A percentile compares a stretch with the other conserved stretches of the same genome.
Evolutionary conservation across 106 monocot genomes (phyloP).

Genomic region (Ottelia alismoides): DNA sequence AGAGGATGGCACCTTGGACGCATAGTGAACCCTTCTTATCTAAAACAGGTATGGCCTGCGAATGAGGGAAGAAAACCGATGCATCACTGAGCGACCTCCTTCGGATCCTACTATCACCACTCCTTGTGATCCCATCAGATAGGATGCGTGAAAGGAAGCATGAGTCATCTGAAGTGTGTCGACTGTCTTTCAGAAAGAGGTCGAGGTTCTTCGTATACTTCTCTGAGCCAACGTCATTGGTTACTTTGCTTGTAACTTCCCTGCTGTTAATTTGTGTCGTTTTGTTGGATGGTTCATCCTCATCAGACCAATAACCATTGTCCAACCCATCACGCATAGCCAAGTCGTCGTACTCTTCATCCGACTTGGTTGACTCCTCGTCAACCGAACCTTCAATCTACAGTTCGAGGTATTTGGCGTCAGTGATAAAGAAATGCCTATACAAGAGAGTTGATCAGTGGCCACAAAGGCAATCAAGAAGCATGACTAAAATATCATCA

Average conservation of each 20-base stretch:
- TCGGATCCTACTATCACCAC: conserved; percentile 11
- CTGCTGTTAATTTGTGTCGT: not conserved
- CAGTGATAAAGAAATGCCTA: no score
- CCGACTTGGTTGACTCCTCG: conserved; percentile 79
- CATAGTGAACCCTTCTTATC: conserved; percentile 5
- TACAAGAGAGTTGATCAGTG: no score
- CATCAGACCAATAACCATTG: conserved; percentile 46
- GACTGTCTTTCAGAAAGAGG: conserved; percentile 20
- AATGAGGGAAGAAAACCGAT: conserved; percentile 11
- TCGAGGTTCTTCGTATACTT: conserved; percentile 31
- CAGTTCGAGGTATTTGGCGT: no score
- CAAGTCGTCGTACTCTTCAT: conserved; percentile 90
- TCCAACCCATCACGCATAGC: conserved; percentile 65
- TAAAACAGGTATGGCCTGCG: conserved; percentile 1
- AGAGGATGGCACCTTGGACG: not conserved
- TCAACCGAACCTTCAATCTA: conserved; percentile 91
- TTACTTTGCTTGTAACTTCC: conserved; percentile 6
- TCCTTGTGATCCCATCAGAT: not conserved
- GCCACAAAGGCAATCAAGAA: no score
- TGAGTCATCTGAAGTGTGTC: conserved; percentile 2
- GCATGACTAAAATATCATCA: no score
- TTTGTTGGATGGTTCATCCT: conserved; percentile 18
- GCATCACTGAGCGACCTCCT: conserved; percentile 46
- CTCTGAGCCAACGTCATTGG: not conserved
- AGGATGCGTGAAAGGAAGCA: conserved; percentile 1